Percentiles rank a stretch among this genome's conserved stretches.
These are phyloP conservation scores for Dalbergia cochinchinensis DNA, from an alignment of 306 rosid species.

Conservation along the genomic window DNA sequence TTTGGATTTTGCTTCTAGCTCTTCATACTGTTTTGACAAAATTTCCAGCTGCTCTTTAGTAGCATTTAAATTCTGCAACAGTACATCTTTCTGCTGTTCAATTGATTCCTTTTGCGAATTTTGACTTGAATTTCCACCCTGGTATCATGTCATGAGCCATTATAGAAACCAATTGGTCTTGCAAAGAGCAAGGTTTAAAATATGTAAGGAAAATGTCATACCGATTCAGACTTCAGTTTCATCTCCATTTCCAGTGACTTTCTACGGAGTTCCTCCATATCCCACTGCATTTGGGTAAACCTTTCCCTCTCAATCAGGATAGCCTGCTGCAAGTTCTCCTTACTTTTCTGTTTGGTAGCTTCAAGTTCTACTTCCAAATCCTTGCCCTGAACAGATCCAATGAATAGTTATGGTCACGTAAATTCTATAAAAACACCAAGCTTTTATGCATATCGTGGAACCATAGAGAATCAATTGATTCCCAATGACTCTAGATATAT, in stretches of 20 bases:
- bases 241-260: conserved; percentile 94
- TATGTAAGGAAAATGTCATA: conserved; percentile 48
- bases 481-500: conserved; percentile 23
- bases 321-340: conserved; percentile 97
- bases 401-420: conserved; percentile 34
- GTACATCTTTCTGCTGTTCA: conserved; percentile 57
- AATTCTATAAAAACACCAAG: conserved; percentile 18
- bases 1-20: conserved; percentile 89
- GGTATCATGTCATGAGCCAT: conserved; percentile 44
- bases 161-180: conserved; percentile 27
- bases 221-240: conserved; percentile 81
- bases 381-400: conserved; percentile 80
- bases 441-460: conserved; percentile 10
- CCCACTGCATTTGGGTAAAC: conserved; percentile 96
- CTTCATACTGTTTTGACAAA: conserved; percentile 77
- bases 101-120: conserved; percentile 53
- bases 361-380: conserved; percentile 98
- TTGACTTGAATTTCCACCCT: conserved; percentile 63
- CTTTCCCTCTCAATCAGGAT: conserved; percentile 93
- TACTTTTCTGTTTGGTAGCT: conserved; percentile 77
- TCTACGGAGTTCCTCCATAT: conserved; percentile 96
- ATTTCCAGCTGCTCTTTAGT: conserved; percentile 71
- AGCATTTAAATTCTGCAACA: conserved; percentile 66
- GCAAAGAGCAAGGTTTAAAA: conserved; percentile 37
- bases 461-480: conserved; percentile 27